Percentiles rank a stretch among this genome's conserved stretches.
Evolutionary conservation across 78 protist species (phyloP).

Genomic region (Salpingoeca rosetta): DNA sequence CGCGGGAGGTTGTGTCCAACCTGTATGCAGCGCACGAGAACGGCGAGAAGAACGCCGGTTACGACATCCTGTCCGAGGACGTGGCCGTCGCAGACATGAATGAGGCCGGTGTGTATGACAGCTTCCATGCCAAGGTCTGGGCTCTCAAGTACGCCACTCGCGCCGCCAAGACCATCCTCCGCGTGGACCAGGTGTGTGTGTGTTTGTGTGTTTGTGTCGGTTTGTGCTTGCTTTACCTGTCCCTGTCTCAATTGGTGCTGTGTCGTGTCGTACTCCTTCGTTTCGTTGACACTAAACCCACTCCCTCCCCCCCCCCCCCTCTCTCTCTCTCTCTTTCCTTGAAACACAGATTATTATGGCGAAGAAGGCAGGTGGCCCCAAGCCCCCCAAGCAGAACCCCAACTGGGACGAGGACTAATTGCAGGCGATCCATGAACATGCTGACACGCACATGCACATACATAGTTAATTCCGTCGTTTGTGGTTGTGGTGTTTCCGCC

Average conservation of each 20-base stretch:
- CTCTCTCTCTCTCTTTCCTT: background rate
- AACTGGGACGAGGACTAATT: slow-evolving; percentile 11
- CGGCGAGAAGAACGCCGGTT: slow-evolving; percentile 70
- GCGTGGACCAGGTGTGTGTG: slow-evolving; percentile 82
- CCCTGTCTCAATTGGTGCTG: background rate
- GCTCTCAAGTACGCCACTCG: slow-evolving; percentile 81
- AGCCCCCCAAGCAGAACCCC: slow-evolving; percentile 23
- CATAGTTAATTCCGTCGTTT: no score
- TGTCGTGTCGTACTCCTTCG: background rate
- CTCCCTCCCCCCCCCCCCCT: no score
- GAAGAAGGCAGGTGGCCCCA: slow-evolving; percentile 94
- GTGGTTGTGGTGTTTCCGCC: no score
- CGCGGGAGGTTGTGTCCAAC: slow-evolving; percentile 54
- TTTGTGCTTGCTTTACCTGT: no score
- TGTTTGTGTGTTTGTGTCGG: background rate
- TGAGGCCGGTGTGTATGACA: slow-evolving; percentile 67
- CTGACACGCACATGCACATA: no score
- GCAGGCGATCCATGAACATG: no score
- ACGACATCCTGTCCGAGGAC: slow-evolving; percentile 64
- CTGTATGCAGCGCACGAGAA: slow-evolving; percentile 81
- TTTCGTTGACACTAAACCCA: background rate
- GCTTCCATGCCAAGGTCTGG: slow-evolving; percentile 49
- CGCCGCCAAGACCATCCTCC: slow-evolving; percentile 92
- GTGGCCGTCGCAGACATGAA: slow-evolving; percentile 14
- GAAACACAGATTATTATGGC: slow-evolving; percentile 93